Evolutionary conservation across 2,329 filamentous ascomycete genomes (phyloP), one percentile per base, ranked within the genome.

Genomic region (Fusarium buharicum): DNA sequence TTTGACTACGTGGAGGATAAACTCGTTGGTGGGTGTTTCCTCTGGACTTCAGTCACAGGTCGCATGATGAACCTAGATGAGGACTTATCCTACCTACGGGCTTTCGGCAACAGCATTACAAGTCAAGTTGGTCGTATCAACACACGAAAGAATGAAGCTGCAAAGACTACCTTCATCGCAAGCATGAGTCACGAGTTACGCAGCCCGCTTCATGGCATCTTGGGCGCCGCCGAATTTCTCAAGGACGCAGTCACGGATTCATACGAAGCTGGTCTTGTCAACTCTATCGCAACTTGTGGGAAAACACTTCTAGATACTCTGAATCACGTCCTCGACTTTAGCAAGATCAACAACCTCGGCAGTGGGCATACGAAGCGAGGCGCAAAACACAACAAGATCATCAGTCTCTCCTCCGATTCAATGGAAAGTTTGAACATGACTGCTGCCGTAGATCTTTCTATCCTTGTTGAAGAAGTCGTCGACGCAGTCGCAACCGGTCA

Each of bases 161-260:
- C 84, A 37, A 87, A 86, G 62, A 80, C 81, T 1, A 83, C 84
- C 10, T 86, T 86, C 55, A 84, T 87, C 37, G 83, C 82, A 2
- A 84, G 81, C 24, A 85, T 87, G 59, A 85, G 82, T 16, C 84
- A 87, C 67, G 84, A 86, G 51, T 69, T 86, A 13, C 76, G 84
- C 28, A 84, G 79, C 4, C 84, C 84, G 0, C 69, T 86, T 2
- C 84, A 87, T 57, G 84, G 84, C 2, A 85, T 87, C 37, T 71
- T 86, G 0, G 83, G 81, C 1, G 84, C 74, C 61, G 76, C 78
- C 1, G 81, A 84, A 50, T 79, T 84, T 34, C 71, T 86, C 4
- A 76, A 77, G 18, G 80, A 83, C 14, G 78, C 78, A 8, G 66
- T 68, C 4, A 70, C 69, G 1, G 72, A 75, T 20, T 67, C 73